Evolutionary conservation across 2,329 filamentous ascomycete species (phyloP).

Genomic region (Myriangium duriaei): DNA sequence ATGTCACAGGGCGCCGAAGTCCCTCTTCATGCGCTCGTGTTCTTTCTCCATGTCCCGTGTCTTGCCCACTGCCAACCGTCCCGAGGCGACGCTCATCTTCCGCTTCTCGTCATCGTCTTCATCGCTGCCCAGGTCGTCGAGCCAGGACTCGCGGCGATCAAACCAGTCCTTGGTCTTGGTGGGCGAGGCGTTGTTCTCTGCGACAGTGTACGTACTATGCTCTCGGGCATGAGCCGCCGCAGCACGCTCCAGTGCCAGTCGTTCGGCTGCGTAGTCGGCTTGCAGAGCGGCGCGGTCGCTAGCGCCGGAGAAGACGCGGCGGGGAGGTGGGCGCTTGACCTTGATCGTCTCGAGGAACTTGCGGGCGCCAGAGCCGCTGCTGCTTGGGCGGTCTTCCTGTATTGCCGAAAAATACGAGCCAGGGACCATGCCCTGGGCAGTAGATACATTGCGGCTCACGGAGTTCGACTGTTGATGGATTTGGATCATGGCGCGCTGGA

Average conservation of each 20-base stretch:
- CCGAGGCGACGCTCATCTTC: conserved; percentile 7
- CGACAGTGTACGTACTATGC: neutral
- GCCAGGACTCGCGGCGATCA: neutral
- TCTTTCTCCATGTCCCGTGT: conserved; percentile 1
- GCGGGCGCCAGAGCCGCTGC: conserved; percentile 8
- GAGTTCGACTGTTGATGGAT: neutral
- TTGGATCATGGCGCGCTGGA: neutral
- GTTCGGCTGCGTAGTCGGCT: conserved; percentile 24
- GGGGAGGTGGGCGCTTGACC: conserved; percentile 13
- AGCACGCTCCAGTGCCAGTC: conserved; percentile 28
- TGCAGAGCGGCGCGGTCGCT: conserved; percentile 22
- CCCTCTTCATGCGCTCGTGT: conserved; percentile 1
- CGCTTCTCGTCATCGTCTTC: conserved; percentile 5
- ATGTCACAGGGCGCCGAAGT: conserved; percentile 6
- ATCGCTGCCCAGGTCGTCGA: conserved; percentile 1
- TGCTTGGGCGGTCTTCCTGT: conserved; percentile 11
- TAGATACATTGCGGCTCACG: neutral
- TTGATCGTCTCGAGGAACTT: conserved; percentile 8
- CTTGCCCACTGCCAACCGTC: conserved; percentile 10
- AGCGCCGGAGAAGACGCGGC: conserved; percentile 19
- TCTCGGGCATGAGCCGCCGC: conserved; percentile 15
- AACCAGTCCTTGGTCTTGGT: conserved; percentile 7
- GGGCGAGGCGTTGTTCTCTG: neutral
- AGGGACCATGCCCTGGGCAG: conserved; percentile 6
- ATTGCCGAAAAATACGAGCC: conserved; percentile 7